These are phyloP conservation scores for Cryphonectria carpinicola DNA, from an alignment of 2,329 filamentous ascomycete species.

Conservation along the genomic window DNA sequence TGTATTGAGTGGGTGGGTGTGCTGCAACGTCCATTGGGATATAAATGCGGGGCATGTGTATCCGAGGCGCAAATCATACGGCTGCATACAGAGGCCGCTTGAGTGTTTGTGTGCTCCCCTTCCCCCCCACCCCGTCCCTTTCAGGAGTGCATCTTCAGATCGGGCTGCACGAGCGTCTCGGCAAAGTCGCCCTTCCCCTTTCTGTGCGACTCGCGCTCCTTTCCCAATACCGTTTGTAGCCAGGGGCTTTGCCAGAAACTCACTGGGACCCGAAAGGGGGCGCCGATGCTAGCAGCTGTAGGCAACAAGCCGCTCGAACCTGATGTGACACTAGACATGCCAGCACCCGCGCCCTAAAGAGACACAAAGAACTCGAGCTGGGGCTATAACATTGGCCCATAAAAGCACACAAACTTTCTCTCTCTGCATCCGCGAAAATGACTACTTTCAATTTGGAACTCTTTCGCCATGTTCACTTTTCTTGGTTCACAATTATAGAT, in stretches of 20 bases:
- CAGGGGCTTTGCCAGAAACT: background rate
- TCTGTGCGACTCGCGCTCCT: background rate
- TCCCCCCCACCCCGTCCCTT: no score
- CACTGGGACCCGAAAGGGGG: background rate
- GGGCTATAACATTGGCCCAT: background rate
- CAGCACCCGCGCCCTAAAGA: slow-evolving; percentile 4
- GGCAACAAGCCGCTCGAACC: slow-evolving; percentile 1
- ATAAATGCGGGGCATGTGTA: slow-evolving; percentile 21
- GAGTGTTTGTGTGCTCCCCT: background rate
- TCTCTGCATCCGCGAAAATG: background rate
- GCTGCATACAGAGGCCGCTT: background rate
- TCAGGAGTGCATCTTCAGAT: background rate
- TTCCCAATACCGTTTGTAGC: slow-evolving; percentile 5
- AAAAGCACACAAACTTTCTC: background rate
- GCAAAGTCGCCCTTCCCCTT: background rate
- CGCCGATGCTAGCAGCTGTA: background rate
- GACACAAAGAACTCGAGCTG: background rate
- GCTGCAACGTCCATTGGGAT: slow-evolving; percentile 8
- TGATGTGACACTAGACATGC: slow-evolving; percentile 7
- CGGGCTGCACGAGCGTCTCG: slow-evolving; percentile 11
- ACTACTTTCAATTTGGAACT: background rate
- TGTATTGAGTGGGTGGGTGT: slow-evolving; percentile 8
- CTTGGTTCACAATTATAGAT: background rate
- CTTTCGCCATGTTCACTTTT: background rate
- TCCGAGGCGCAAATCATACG: background rate